Percentiles rank a stretch among this genome's conserved stretches.
These are phyloP conservation scores for Papiliotrema flavescens DNA, from an alignment of 1,284 basidiomycete genomes.

Conservation along the genomic window DNA sequence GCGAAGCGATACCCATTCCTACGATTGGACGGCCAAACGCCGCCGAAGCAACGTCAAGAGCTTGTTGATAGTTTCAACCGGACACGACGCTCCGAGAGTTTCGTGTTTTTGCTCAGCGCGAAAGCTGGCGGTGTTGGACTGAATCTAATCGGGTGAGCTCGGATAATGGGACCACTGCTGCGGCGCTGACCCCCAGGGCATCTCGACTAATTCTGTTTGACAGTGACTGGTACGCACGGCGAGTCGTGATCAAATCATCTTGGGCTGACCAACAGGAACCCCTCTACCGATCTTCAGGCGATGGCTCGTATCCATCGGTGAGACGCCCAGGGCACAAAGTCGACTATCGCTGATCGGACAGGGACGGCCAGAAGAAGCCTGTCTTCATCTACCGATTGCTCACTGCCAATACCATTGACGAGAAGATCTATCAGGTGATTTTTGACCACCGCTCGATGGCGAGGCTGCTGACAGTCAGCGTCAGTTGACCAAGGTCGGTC, in stretches of 20 bases:
- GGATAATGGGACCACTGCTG: background rate
- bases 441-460: background rate
- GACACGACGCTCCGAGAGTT: conserved; percentile 32
- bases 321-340: conserved; percentile 16
- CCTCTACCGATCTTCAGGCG: conserved; percentile 75
- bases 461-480: conserved; percentile 53
- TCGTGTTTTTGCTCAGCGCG: conserved; percentile 88
- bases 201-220: conserved; percentile 76
- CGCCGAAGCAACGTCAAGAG: conserved; percentile 70
- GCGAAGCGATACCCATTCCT: conserved; percentile 71
- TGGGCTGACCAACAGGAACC: conserved; percentile 34
- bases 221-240: conserved; percentile 70
- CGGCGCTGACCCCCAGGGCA: conserved; percentile 52
- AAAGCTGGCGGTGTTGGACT: conserved; percentile 95
- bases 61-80: conserved; percentile 45
- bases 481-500: conserved; percentile 91
- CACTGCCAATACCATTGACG: conserved; percentile 54
- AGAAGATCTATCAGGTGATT: conserved; percentile 49
- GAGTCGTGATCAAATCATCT: background rate
- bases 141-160: conserved; percentile 67
- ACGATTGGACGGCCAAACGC: conserved; percentile 84
- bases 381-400: conserved; percentile 93
- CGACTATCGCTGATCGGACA: conserved; percentile 3
- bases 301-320: conserved; percentile 96
- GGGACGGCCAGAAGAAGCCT: conserved; percentile 88